Evolutionary conservation across 495 filamentous ascomycete species (phyloP).

Genomic region (Sporormia fimetaria): DNA sequence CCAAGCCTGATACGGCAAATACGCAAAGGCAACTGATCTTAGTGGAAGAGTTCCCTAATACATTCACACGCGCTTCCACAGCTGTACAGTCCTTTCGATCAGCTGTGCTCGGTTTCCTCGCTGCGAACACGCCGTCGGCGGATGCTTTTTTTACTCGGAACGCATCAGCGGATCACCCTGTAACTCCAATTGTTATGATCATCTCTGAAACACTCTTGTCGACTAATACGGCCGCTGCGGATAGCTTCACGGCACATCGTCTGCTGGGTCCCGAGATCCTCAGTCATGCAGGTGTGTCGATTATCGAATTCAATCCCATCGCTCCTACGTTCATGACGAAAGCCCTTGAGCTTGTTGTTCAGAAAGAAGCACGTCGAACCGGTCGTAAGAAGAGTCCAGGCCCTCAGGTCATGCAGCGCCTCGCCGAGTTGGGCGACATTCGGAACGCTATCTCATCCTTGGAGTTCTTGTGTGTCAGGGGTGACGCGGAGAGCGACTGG

Average conservation of each 20-base stretch:
- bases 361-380: slow-evolving; percentile 66
- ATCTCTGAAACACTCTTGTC: slow-evolving; percentile 77
- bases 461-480: slow-evolving; percentile 78
- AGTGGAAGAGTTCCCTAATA: slow-evolving; percentile 90
- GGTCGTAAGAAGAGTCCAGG: slow-evolving; percentile 56
- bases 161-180: slow-evolving; percentile 24
- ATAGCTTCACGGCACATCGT: slow-evolving; percentile 83
- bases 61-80: slow-evolving; percentile 55
- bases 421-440: slow-evolving; percentile 80
- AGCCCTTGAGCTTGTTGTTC: slow-evolving; percentile 64
- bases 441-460: slow-evolving; percentile 80
- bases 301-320: slow-evolving; percentile 85
- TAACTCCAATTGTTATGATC: slow-evolving; percentile 74
- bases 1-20: slow-evolving; percentile 13
- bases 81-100: slow-evolving; percentile 62
- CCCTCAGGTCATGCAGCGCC: slow-evolving; percentile 55
- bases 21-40: slow-evolving; percentile 52
- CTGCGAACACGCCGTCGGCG: slow-evolving; percentile 43
- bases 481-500: slow-evolving; percentile 53
- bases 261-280: slow-evolving; percentile 76
- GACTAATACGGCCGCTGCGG: slow-evolving; percentile 60
- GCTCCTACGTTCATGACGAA: slow-evolving; percentile 78
- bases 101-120: slow-evolving; percentile 63
- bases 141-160: slow-evolving; percentile 27
- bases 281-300: slow-evolving; percentile 58